Conservation (phyloP, 129 eudicot genomes). For the Arctium minus region DNA sequence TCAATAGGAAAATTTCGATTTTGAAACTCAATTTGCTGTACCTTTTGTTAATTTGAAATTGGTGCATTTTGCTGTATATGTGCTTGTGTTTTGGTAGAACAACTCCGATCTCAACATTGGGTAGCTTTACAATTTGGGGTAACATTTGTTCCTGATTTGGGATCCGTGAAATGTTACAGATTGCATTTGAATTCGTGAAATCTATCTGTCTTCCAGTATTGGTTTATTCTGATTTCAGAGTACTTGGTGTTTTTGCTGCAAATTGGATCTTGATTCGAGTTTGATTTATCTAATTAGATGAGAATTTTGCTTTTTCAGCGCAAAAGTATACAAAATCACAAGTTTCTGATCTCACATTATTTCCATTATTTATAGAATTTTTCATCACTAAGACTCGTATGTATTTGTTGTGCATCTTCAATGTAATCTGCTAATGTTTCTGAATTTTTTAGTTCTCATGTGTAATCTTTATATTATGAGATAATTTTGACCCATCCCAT, state of each 20-base stretch:
- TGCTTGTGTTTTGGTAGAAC: not conserved
- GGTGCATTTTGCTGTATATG: slow-evolving; percentile 6
- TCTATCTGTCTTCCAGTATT: not conserved
- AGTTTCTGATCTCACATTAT: slow-evolving; percentile 21
- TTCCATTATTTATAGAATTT: slow-evolving; percentile 1
- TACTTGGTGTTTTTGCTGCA: not conserved
- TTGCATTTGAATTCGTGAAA: not conserved
- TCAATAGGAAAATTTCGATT: not conserved
- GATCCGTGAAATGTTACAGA: slow-evolving; percentile 18
- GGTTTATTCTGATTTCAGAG: slow-evolving; percentile 4
- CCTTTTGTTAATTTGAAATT: not conserved
- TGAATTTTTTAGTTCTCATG: not conserved
- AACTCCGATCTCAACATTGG: slow-evolving; percentile 12
- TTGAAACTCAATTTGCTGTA: slow-evolving; percentile 1
- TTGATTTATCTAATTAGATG: slow-evolving; percentile 1
- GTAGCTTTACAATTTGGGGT: not conserved
- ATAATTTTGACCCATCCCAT: not conserved
- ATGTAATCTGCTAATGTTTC: not conserved
- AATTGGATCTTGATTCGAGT: slow-evolving; percentile 24
- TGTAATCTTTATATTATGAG: not conserved
- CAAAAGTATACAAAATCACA: not conserved
- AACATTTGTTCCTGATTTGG: slow-evolving; percentile 6
- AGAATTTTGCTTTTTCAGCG: not conserved
- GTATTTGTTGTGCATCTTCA: not conserved
- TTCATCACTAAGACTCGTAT: not conserved